Evolutionary conservation across 2,329 filamentous ascomycete species (phyloP), one percentile per base, ranked within the genome.

Genomic region (Phialophora macrospora): DNA sequence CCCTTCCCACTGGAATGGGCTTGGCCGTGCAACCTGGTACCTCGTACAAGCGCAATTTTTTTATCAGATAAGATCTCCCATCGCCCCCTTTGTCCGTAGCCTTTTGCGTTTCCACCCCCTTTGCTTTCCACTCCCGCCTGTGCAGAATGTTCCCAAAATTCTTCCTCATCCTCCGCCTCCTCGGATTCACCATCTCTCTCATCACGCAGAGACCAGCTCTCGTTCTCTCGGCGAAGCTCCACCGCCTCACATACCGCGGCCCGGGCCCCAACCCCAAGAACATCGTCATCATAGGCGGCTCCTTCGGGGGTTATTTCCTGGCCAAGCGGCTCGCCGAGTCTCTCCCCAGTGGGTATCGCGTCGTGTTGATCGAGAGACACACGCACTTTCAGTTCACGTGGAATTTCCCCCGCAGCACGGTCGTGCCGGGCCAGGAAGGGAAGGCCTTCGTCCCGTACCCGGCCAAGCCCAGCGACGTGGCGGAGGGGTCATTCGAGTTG

Each of bases 381-480:
- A 82, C 80, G 3, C 86, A 88, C 73, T 86, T 88, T 73, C 83
- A 88, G 68, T 87, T 85, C 70, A 83, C 84, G 0, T 89, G 85
- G 80, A 81, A 83, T 12, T 80, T 88, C 44, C 87, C 87, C 0
- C 80, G 87, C 3, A 87, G 84, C 72, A 84, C 81, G 48, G 85
- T 88, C 14, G 77, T 85, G 4, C 74, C 78, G n/a, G 82, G 81
- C 22, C 82, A 87, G 55, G 86, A 88, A 67, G 74, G 84, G 63
- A 84, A 84, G 70, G 85, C 84, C 0, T 88, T 88, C 67, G 84
- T 89, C 51, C 86, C 87, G 0, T 88, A 87, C 65, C 80, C 79
- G 0, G 75, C 75, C 3, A 77, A 80, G n/a, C 70, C 84, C 2
- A 73, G 72, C 1, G 69, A 67, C 0, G 77, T 73, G 3, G 75